Evolutionary conservation across 2,329 filamentous ascomycete genomes (phyloP).

Genomic region (Furcasterigmium furcatum): DNA sequence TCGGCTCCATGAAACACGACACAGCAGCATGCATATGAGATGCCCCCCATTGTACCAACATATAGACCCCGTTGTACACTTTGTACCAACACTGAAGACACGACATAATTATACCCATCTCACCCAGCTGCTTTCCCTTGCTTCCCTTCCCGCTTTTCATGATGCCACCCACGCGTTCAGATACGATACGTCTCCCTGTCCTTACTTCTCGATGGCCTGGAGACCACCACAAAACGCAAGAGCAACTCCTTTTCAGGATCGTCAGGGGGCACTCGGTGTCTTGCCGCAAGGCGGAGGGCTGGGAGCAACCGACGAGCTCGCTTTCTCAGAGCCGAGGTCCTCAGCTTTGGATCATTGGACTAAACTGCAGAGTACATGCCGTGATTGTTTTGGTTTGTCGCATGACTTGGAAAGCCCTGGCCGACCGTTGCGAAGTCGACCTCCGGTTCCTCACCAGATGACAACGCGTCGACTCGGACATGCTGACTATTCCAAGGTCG

Average conservation of each 20-base stretch:
- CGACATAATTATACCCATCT: constrained; percentile 13
- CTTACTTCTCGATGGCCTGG: constrained; percentile 41
- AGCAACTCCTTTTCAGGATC: constrained; percentile 32
- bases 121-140: not conserved
- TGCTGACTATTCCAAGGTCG: too few species aligned
- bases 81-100: constrained; percentile 7
- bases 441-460: too few species aligned
- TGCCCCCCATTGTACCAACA: not conserved
- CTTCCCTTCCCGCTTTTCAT: not conserved
- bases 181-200: constrained; percentile 64
- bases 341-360: constrained; percentile 58
- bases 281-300: constrained; percentile 5
- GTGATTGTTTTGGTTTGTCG: not conserved
- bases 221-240: constrained; percentile 62
- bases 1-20: too few species aligned
- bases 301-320: constrained; percentile 34
- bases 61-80: not conserved
- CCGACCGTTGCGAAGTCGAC: too few species aligned
- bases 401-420: too few species aligned
- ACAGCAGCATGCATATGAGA: too few species aligned
- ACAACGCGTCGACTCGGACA: too few species aligned
- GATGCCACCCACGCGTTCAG: constrained; percentile 44
- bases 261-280: not conserved
- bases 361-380: constrained; percentile 61
- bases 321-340: constrained; percentile 61